A percentile compares a stretch with the other conserved stretches of the same genome.
These are phyloP conservation scores for Cystofilobasidium bisporidii DNA, from an alignment of 768 basidiomycete genomes.

Conservation along the genomic window DNA sequence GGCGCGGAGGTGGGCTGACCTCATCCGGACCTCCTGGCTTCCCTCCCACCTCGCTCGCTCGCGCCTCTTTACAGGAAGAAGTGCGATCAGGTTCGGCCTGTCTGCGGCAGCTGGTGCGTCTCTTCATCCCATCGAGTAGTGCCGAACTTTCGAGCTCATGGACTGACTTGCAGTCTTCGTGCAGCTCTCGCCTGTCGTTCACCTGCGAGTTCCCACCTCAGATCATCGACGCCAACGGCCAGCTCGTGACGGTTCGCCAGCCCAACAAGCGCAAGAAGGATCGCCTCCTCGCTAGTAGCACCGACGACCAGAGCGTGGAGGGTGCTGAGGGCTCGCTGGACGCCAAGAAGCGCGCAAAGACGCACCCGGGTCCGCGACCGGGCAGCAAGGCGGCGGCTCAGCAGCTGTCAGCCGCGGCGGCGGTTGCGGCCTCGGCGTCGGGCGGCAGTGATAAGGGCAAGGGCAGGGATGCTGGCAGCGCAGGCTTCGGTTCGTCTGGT, in stretches of 20 bases:
- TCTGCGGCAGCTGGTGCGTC: conserved; percentile 23
- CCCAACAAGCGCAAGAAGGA: conserved; percentile 27
- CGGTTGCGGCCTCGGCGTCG: not conserved
- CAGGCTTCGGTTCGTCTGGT: too few species aligned
- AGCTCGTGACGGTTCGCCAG: conserved; percentile 23
- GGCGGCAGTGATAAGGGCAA: not conserved
- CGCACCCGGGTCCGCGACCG: not conserved
- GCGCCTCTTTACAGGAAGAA: conserved; percentile 7
- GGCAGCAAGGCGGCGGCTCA: not conserved
- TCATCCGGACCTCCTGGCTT: not conserved
- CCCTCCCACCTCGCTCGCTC: not conserved
- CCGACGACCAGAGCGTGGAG: not conserved
- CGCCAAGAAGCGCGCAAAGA: not conserved
- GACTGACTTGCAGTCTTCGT: not conserved
- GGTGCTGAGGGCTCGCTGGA: not conserved
- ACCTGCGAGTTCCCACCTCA: conserved; percentile 25
- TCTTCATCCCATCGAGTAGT: too few species aligned
- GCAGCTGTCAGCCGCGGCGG: not conserved
- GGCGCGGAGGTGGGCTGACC: not conserved
- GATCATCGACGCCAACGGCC: conserved; percentile 11
- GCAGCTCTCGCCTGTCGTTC: conserved; percentile 11
- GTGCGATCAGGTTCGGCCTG: conserved; percentile 17
- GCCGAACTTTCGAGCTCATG: not conserved
- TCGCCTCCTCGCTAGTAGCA: not conserved
- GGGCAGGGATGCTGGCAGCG: not conserved